Percentiles rank a stretch among this genome's conserved stretches.
phyloP scores from a whole-genome alignment of 371 early-diverging fungal species.

The Dentiscutata heterogama region DNA sequence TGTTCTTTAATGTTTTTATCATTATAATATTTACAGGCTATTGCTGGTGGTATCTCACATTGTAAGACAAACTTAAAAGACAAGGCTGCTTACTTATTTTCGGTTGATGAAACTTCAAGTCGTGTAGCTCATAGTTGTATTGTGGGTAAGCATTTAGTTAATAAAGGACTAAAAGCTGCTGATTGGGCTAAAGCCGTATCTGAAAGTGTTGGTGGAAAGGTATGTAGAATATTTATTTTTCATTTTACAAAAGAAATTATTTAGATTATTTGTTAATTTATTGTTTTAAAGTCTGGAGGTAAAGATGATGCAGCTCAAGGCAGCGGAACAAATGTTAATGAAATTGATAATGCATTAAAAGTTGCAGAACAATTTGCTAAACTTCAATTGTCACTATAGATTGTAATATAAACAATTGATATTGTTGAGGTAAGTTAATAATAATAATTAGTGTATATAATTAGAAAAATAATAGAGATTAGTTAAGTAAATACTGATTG shows the following conservation, averaged over 20 bases:
- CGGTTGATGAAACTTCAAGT: slow-evolving; percentile 73
- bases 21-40: slow-evolving; percentile 60
- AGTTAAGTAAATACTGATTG: too few relatives aligned
- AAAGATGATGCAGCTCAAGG: slow-evolving; percentile 91
- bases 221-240: slow-evolving; percentile 43
- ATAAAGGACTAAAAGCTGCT: slow-evolving; percentile 84
- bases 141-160: slow-evolving; percentile 76
- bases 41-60: slow-evolving; percentile 79
- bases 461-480: too few relatives aligned
- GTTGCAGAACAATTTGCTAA: slow-evolving; percentile 84
- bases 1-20: not conserved
- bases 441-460: too few relatives aligned
- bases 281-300: slow-evolving; percentile 66
- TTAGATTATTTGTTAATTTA: not conserved
- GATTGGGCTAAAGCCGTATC: slow-evolving; percentile 91
- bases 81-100: slow-evolving; percentile 88
- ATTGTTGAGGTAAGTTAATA: too few relatives aligned
- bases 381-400: slow-evolving; percentile 58
- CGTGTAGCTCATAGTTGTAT: slow-evolving; percentile 88
- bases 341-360: slow-evolving; percentile 78
- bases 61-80: slow-evolving; percentile 77
- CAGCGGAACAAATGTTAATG: slow-evolving; percentile 71
- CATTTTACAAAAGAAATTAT: not conserved
- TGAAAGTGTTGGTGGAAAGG: slow-evolving; percentile 88
- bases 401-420: not conserved